A percentile compares a stretch with the other conserved stretches of the same genome.
These are phyloP conservation scores for Nakazawaea sp. DNA, from an alignment of 805 yeast species.

Conservation along the genomic window DNA sequence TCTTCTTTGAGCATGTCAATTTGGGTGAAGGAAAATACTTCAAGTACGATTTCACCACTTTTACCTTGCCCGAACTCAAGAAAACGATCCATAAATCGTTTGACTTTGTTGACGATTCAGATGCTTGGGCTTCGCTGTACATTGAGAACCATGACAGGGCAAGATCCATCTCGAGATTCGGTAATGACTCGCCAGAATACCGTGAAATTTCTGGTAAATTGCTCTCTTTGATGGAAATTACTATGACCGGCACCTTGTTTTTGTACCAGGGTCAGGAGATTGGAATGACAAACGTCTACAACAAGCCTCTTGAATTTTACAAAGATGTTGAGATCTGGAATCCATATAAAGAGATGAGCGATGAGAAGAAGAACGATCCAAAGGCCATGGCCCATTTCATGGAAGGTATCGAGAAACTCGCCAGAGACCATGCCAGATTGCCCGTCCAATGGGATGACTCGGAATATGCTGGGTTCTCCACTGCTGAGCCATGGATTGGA, in stretches of 20 bases:
- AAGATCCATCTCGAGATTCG: constrained; percentile 45
- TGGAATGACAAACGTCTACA: constrained; percentile 42
- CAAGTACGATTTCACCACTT: constrained; percentile 28
- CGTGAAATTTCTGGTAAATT: constrained; percentile 36
- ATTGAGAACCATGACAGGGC: constrained; percentile 57
- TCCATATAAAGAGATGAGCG: constrained; percentile 25
- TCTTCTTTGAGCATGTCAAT: constrained; percentile 26
- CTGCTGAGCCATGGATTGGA: constrained; percentile 43
- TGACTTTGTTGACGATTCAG: constrained; percentile 37
- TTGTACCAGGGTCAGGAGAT: constrained; percentile 59
- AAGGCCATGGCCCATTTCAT: constrained; percentile 18
- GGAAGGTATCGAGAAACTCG: constrained; percentile 27
- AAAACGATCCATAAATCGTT: constrained; percentile 28
- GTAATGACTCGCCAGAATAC: constrained; percentile 30
- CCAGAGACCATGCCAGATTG: constrained; percentile 48
- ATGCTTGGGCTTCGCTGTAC: constrained; percentile 52
- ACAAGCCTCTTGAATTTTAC: constrained; percentile 43
- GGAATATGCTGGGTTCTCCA: constrained; percentile 40
- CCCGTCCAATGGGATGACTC: constrained; percentile 49
- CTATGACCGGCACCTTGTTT: constrained; percentile 48
- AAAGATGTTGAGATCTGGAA: constrained; percentile 42
- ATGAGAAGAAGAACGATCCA: background rate
- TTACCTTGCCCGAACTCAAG: constrained; percentile 32
- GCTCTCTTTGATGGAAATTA: constrained; percentile 35
- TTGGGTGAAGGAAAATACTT: constrained; percentile 31